Evolutionary conservation across 225 moss, liverwort and hornwort genomes (phyloP).

Genomic region (Pseudoscleropodium purum): DNA sequence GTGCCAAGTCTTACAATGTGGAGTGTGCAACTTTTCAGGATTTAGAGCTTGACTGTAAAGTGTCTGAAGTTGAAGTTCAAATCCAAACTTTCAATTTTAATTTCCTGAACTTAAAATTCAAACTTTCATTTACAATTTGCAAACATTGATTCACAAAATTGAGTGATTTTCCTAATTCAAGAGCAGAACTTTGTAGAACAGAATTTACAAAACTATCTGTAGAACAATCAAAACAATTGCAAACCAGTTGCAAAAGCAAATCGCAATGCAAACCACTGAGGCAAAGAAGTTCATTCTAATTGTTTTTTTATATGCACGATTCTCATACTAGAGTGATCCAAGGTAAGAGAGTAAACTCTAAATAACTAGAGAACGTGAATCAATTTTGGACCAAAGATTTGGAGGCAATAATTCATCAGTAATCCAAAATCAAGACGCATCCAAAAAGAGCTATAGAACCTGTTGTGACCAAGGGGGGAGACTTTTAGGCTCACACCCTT

Average conservation of each 20-base stretch:
- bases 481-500: background rate
- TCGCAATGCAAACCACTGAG: background rate
- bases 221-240: background rate
- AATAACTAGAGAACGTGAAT: too few species aligned
- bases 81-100: too few species aligned
- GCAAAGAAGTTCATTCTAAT: background rate
- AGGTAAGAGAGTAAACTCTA: background rate
- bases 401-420: background rate
- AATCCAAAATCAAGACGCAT: background rate
- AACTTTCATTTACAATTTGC: too few species aligned
- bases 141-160: too few species aligned
- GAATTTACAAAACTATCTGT: background rate
- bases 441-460: background rate
- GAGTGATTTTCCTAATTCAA: too few species aligned
- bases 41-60: too few species aligned
- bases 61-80: too few species aligned
- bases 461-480: background rate
- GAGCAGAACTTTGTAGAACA: background rate
- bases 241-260: background rate
- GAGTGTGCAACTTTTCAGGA: background rate
- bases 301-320: background rate
- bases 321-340: background rate
- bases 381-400: background rate
- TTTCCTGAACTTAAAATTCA: too few species aligned
- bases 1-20: background rate